phyloP scores from a whole-genome alignment of 2,329 filamentous ascomycete species.

The Elsinoe arachidis region DNA sequence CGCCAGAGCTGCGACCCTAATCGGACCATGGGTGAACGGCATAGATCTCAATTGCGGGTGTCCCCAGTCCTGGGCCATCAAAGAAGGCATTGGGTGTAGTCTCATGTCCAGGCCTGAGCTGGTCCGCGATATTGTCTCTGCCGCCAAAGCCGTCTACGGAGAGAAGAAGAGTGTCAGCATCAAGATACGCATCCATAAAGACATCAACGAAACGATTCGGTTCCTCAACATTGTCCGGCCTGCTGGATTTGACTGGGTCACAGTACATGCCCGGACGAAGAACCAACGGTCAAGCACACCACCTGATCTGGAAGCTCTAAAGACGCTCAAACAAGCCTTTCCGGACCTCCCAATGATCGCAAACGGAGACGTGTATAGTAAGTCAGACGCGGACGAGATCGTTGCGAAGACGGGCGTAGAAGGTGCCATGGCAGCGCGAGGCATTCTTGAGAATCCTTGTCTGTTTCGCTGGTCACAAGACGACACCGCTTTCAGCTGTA shows the following conservation, averaged over 20 bases:
- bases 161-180: conserved; percentile 53
- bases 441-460: conserved; percentile 58
- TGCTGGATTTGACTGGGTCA: conserved; percentile 58
- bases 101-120: conserved; percentile 57
- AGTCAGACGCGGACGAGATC: conserved; percentile 32
- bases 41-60: conserved; percentile 67
- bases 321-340: conserved; percentile 43
- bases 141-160: conserved; percentile 45
- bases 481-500: conserved; percentile 55
- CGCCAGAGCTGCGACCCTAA: conserved; percentile 52
- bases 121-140: conserved; percentile 57
- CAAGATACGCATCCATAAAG: conserved; percentile 61
- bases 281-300: conserved; percentile 53
- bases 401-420: conserved; percentile 27
- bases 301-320: conserved; percentile 54
- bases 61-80: conserved; percentile 64
- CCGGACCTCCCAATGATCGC: conserved; percentile 53
- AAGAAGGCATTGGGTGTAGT: conserved; percentile 59
- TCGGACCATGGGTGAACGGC: conserved; percentile 53
- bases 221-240: conserved; percentile 56
- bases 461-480: conserved; percentile 52
- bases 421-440: conserved; percentile 62
- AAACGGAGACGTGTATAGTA: conserved; percentile 61
- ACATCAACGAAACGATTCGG: conserved; percentile 43
- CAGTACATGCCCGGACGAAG: conserved; percentile 59